Percentiles rank a stretch among this genome's conserved stretches.
phyloP scores from a whole-genome alignment of 768 basidiomycete species.

The Lactarius hatsudake region DNA sequence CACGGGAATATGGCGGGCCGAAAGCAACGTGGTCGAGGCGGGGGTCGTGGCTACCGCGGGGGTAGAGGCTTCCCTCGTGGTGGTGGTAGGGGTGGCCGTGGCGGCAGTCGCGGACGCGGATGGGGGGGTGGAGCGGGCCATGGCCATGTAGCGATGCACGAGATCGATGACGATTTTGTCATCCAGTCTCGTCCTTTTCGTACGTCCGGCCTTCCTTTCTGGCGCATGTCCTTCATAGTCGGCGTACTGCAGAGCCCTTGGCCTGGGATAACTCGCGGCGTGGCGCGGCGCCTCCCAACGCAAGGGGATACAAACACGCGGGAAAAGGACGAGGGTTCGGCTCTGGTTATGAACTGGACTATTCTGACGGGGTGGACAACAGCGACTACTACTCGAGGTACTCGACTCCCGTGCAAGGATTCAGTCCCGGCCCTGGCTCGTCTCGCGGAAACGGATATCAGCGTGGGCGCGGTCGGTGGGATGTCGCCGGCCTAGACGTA shows the following conservation, averaged over 20 bases:
- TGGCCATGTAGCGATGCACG: constrained; percentile 4
- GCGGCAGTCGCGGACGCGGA: constrained; percentile 27
- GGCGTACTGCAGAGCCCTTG: not conserved
- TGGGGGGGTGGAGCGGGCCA: constrained; percentile 26
- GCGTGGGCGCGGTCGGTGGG: constrained; percentile 11
- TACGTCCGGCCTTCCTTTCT: constrained; percentile 1
- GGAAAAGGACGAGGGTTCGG: not conserved
- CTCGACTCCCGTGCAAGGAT: not conserved
- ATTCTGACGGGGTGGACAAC: not conserved
- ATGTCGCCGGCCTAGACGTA: constrained; percentile 12
- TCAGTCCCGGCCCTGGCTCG: not conserved
- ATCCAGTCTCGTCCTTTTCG: not conserved
- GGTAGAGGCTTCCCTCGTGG: constrained; percentile 32
- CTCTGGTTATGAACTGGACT: not conserved
- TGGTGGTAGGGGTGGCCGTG: constrained; percentile 34
- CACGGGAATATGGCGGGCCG: constrained; percentile 10
- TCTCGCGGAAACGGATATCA: not conserved
- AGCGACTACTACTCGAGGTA: not conserved
- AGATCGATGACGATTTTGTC: constrained; percentile 26
- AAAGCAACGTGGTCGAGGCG: constrained; percentile 26
- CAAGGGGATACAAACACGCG: not conserved
- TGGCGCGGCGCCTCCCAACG: not conserved
- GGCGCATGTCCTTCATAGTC: not conserved
- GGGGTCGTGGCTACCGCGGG: constrained; percentile 30
- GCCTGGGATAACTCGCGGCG: not conserved